Evolutionary conservation across 1,284 basidiomycete genomes (phyloP).

Genomic region (Xerocomus nothofagi): DNA sequence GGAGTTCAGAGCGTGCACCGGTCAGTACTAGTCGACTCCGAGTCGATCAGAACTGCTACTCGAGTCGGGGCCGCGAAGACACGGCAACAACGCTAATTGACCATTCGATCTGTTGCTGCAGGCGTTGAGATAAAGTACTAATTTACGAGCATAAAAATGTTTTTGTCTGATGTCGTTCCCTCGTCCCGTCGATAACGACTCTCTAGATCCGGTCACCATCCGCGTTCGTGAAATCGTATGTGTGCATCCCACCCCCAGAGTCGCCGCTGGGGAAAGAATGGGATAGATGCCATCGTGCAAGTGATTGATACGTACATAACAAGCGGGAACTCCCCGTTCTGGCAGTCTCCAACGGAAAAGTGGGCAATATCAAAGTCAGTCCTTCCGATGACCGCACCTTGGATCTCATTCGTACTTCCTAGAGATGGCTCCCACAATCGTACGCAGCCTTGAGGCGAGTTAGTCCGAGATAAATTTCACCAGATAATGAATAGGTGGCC

Average conservation of each 20-base stretch:
- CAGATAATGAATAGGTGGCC: constrained; percentile 17
- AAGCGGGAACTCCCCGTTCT: constrained; percentile 51
- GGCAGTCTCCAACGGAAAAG: constrained; percentile 59
- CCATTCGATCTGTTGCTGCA: constrained; percentile 3
- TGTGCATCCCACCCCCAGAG: constrained; percentile 35
- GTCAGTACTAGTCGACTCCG: no score
- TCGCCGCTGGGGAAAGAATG: constrained; percentile 27
- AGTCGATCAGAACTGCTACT: no score
- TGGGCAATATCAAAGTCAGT: constrained; percentile 55
- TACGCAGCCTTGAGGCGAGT: constrained; percentile 54
- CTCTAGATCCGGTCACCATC: constrained; percentile 24
- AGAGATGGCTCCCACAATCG: constrained; percentile 61
- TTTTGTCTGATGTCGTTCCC: background rate
- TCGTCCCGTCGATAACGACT: background rate
- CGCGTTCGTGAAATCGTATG: constrained; percentile 29
- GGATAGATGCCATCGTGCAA: constrained; percentile 5
- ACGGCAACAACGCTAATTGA: background rate
- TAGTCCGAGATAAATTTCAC: constrained; percentile 7
- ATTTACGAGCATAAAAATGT: constrained; percentile 11
- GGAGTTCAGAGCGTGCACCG: background rate
- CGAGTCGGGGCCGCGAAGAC: background rate
- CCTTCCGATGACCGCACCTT: constrained; percentile 52
- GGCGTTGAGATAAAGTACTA: constrained; percentile 1
- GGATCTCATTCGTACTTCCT: constrained; percentile 38
- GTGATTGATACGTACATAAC: constrained; percentile 53